phyloP scores from a whole-genome alignment of 2,329 filamentous ascomycete genomes.

The Pestalotiopsis sp. region DNA sequence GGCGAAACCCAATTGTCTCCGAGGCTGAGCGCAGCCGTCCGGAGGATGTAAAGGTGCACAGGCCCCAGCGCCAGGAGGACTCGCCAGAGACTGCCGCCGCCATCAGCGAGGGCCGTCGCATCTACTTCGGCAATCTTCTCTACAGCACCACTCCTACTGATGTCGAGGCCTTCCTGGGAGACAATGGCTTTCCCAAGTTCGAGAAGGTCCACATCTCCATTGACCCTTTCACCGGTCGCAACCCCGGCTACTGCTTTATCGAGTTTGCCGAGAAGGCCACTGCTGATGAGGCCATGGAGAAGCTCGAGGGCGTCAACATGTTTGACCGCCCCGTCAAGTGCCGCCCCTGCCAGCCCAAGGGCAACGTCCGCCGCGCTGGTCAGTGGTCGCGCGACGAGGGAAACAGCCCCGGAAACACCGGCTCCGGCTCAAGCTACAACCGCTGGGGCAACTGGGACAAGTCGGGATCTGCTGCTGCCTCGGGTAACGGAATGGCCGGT shows the following conservation, averaged over 20 bases:
- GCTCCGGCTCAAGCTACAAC: conserved; percentile 29
- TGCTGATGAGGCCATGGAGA: conserved; percentile 57
- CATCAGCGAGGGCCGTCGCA: conserved; percentile 38
- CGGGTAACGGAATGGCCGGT: conserved; percentile 14
- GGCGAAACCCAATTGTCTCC: background rate
- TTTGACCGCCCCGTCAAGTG: conserved; percentile 62
- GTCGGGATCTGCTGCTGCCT: conserved; percentile 4
- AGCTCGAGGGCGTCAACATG: conserved; percentile 54
- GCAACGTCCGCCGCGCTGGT: conserved; percentile 19
- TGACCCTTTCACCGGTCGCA: conserved; percentile 66
- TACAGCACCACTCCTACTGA: conserved; percentile 48
- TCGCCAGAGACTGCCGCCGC: conserved; percentile 13
- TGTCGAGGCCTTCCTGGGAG: conserved; percentile 33
- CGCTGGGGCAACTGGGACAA: conserved; percentile 45
- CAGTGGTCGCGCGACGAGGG: conserved; percentile 11
- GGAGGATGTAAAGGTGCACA: conserved; percentile 1
- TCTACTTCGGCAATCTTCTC: conserved; percentile 67
- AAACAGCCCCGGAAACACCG: conserved; percentile 10
- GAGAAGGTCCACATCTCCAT: conserved; percentile 67
- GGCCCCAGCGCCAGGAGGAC: background rate
- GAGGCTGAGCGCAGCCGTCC: conserved; percentile 3
- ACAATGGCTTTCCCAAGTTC: conserved; percentile 34
- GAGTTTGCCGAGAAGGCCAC: conserved; percentile 60
- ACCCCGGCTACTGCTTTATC: conserved; percentile 75
- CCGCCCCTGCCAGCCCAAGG: conserved; percentile 63